Conservation (phyloP, 2,329 filamentous ascomycete genomes). For the Seiridium unicorne region DNA sequence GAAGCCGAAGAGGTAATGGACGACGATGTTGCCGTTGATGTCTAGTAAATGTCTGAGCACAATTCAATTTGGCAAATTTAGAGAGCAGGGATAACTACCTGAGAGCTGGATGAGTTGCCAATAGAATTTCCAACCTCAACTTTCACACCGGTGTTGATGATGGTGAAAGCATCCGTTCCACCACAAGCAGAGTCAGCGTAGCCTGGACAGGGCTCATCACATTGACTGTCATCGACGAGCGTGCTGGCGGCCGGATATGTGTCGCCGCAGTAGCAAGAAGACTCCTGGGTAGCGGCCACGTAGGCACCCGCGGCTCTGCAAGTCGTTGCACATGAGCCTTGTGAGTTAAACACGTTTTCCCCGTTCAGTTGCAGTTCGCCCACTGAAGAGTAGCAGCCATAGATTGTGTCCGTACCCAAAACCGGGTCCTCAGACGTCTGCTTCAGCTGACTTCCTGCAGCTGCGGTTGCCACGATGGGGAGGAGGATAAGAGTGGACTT, state of each 20-base stretch:
- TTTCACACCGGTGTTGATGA: constrained; percentile 16
- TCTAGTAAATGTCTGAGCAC: not conserved
- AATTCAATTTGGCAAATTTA: not conserved
- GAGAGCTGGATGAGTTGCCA: not conserved
- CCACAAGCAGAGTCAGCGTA: constrained; percentile 46
- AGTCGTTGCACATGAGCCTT: not conserved
- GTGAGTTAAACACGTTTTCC: not conserved
- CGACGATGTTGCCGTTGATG: not conserved
- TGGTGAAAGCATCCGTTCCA: constrained; percentile 36
- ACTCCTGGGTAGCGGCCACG: constrained; percentile 6
- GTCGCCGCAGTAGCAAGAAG: constrained; percentile 58
- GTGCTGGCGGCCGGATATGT: constrained; percentile 45
- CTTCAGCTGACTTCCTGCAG: not conserved
- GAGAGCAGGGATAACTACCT: not conserved
- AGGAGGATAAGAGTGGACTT: constrained; percentile 3
- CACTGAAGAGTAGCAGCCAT: constrained; percentile 10
- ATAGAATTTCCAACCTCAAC: not conserved
- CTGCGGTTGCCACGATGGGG: not conserved
- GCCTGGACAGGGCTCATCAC: constrained; percentile 52
- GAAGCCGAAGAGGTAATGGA: not conserved
- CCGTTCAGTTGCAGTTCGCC: not conserved
- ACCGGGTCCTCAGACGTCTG: not conserved
- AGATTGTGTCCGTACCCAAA: constrained; percentile 5
- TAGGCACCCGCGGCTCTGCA: not conserved
- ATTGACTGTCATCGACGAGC: constrained; percentile 47